Evolutionary conservation across 257 asterid genomes (phyloP).

Genomic region (Salvia rosmarinus): DNA sequence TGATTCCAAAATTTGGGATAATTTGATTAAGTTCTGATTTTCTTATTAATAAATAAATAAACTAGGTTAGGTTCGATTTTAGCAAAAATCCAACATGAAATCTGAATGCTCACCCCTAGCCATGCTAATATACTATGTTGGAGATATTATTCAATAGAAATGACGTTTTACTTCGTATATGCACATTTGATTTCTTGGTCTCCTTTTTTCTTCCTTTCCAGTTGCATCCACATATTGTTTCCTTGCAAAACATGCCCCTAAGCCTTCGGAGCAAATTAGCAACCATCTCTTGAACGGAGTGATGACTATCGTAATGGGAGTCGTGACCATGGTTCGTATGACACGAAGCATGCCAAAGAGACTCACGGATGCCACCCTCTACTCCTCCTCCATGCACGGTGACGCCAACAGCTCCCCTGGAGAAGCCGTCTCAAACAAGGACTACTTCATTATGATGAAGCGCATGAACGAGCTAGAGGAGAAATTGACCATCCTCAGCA

Average conservation of each 20-base stretch:
- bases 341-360: constrained; percentile 85
- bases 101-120: too few species aligned
- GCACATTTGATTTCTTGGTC: constrained; percentile 16
- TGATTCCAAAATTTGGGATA: too few species aligned
- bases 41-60: too few species aligned
- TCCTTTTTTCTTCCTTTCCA: too few species aligned
- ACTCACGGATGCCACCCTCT: constrained; percentile 73
- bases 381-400: constrained; percentile 55
- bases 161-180: too few species aligned
- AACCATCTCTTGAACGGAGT: constrained; percentile 66
- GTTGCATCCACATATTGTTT: constrained; percentile 34
- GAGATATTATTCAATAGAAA: too few species aligned
- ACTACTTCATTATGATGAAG: constrained; percentile 80
- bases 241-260: constrained; percentile 40
- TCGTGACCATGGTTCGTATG: constrained; percentile 80
- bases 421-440: constrained; percentile 52
- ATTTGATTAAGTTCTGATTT: too few species aligned
- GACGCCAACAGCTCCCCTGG: constrained; percentile 37
- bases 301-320: constrained; percentile 78
- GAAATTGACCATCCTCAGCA: constrained; percentile 53
- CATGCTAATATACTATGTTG: too few species aligned
- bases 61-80: too few species aligned
- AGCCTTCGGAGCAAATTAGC: constrained; percentile 46
- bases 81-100: too few species aligned
- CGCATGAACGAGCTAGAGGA: constrained; percentile 89